These are phyloP conservation scores for Globisporangium nodosum DNA, from an alignment of 352 stramenopile species.

Conservation along the genomic window DNA sequence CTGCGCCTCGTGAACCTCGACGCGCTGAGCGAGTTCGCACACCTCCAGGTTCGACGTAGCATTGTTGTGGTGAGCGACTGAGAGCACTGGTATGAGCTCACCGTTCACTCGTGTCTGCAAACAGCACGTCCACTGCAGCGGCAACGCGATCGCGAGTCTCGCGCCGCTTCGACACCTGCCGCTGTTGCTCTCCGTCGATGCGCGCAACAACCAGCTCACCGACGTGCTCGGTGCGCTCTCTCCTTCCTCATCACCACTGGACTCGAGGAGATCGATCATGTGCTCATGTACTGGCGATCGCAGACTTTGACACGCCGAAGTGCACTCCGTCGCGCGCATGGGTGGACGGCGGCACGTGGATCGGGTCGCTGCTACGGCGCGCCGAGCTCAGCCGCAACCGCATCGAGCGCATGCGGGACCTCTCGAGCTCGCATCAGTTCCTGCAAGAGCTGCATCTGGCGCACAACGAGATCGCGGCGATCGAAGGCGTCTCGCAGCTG, in stretches of 20 bases:
- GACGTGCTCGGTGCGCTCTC: constrained; percentile 26
- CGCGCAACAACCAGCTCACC: constrained; percentile 51
- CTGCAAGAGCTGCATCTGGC: constrained; percentile 57
- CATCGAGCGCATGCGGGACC: constrained; percentile 46
- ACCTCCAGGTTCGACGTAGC: constrained; percentile 43
- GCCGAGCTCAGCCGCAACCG: constrained; percentile 45
- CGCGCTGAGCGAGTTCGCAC: constrained; percentile 35
- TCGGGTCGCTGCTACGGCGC: constrained; percentile 56
- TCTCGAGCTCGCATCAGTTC: constrained; percentile 48
- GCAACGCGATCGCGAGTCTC: constrained; percentile 48
- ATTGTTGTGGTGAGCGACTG: no score
- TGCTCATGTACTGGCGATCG: neutral
- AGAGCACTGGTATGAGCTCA: neutral
- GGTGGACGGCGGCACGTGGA: constrained; percentile 48
- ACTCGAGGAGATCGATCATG: neutral
- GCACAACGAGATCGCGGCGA: constrained; percentile 47
- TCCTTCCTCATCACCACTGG: neutral
- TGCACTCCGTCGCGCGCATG: constrained; percentile 50
- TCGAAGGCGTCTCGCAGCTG: constrained; percentile 43
- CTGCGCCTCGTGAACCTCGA: constrained; percentile 40
- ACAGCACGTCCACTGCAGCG: constrained; percentile 49
- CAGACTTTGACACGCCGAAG: constrained; percentile 54
- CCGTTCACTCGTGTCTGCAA: neutral
- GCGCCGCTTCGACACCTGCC: constrained; percentile 37
- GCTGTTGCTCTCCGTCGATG: constrained; percentile 53